Evolutionary conservation across 73 alveolate genomes (phyloP).

Genomic region (Stentor coeruleus): DNA sequence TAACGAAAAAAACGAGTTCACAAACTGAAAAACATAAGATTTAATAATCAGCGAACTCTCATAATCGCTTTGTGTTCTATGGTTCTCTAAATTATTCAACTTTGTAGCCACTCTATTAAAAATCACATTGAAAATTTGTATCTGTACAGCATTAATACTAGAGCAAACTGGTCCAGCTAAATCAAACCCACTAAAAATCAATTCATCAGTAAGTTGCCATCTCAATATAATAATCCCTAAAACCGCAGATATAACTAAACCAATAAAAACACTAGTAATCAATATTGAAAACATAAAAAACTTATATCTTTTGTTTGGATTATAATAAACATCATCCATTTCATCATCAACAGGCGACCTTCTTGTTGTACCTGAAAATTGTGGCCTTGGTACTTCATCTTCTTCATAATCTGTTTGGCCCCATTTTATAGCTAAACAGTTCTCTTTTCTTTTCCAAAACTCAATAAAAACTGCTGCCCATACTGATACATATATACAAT

Average conservation of each 20-base stretch:
- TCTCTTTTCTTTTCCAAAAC: constrained; percentile 55
- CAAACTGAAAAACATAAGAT: constrained; percentile 50
- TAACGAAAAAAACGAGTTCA: constrained; percentile 51
- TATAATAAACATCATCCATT: constrained; percentile 39
- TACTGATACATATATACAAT: constrained; percentile 21
- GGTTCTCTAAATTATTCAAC: constrained; percentile 55
- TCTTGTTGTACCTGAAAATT: constrained; percentile 43
- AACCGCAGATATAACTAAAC: constrained; percentile 45
- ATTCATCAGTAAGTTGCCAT: constrained; percentile 23
- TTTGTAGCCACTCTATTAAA: constrained; percentile 32
- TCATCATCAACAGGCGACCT: constrained; percentile 52
- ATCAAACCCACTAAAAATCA: not conserved
- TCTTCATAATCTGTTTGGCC: constrained; percentile 62
- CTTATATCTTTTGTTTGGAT: constrained; percentile 28
- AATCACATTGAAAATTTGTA: constrained; percentile 41
- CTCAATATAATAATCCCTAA: constrained; percentile 39
- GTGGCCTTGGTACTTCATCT: constrained; percentile 57
- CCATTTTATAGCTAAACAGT: constrained; percentile 37
- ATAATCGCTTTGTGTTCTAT: constrained; percentile 44
- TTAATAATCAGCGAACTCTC: constrained; percentile 52
- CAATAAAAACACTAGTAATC: constrained; percentile 39
- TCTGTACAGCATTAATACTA: constrained; percentile 49
- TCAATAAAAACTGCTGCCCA: constrained; percentile 58
- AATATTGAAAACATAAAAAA: constrained; percentile 29
- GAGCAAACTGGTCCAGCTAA: constrained; percentile 31